Base-by-base conservation (phyloP, 345 rosid genomes). In the Cardamine occulta region DNA sequence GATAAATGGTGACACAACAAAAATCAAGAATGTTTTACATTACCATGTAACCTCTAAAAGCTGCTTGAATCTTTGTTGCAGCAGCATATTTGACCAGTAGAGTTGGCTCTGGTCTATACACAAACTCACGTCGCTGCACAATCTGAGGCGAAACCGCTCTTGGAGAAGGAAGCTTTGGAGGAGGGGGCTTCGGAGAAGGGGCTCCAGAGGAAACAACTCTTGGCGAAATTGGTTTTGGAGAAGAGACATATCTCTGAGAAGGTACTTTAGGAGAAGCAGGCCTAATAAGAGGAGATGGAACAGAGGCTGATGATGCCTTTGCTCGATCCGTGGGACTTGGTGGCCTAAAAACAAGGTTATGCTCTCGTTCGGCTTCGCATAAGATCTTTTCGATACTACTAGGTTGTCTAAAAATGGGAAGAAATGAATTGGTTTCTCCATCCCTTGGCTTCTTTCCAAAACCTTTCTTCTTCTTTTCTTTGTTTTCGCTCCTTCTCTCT, bases 321-420 rank as follows among this genome's bases (percentile, higher is more conserved):
- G 78, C 54, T 66, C 26, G 51, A 54, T 66, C 57, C 0, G 87
- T 88, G 37, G 82, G 87, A 78, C 82, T 83, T 18, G 93, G 97
- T 66, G 98, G 98, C 77, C 89, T 82, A 80, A 89, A 91, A 49
- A 81, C 65, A 73, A 93, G 68, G 31, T 80, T 85, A 52, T 93
- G 91, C 70, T 89, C 99, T 68, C 91, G 81, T 82, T 96, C 99
- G 12, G 94, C 99, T 58, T 96, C 99, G 63, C 84, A 95, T 58
- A 96, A 80, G 49, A 96, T 96, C 82, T 89, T 84, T 82, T 96
- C 99, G 37, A 96, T 85, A 78, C 98, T 96, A 74, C 98, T 96
- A 1, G 99, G 97, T 76, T 80, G 84, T 76, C 88, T 87, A 77
- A 93, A 90, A 44, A 84, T 79, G 5, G 98, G 98, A 76, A 93